A percentile compares a stretch with the other conserved stretches of the same genome.
Conservation (phyloP, 2,329 filamentous ascomycete species). For the Claviceps paspali region DNA sequence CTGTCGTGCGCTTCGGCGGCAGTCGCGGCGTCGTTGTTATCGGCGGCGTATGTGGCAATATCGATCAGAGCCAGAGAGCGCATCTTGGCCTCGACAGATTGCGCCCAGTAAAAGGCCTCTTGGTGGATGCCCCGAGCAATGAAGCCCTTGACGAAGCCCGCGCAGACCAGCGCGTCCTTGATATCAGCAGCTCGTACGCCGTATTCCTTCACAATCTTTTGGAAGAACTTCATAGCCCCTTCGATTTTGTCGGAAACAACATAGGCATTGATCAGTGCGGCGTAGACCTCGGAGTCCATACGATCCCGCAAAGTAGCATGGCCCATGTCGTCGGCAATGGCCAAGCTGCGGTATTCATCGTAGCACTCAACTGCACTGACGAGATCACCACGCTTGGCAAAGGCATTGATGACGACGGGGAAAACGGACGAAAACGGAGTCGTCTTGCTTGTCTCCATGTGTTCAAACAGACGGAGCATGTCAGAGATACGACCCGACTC, state of each 20-base stretch:
- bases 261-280: constrained; percentile 82
- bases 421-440: constrained; percentile 70
- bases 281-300: constrained; percentile 74
- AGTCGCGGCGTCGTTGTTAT: constrained; percentile 54
- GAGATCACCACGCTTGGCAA: constrained; percentile 66
- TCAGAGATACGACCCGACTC: constrained; percentile 65
- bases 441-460: constrained; percentile 70
- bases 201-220: constrained; percentile 55
- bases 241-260: constrained; percentile 65
- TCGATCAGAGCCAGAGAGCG: constrained; percentile 51
- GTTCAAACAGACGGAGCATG: constrained; percentile 80
- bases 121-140: constrained; percentile 54
- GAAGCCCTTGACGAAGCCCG: constrained; percentile 67
- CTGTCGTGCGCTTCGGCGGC: constrained; percentile 52
- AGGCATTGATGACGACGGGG: constrained; percentile 88
- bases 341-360: constrained; percentile 80
- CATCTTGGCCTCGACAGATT: constrained; percentile 42
- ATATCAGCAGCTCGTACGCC: constrained; percentile 44
- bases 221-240: constrained; percentile 72
- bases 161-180: constrained; percentile 54
- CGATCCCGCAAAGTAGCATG: constrained; percentile 52
- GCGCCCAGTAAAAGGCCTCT: constrained; percentile 61
- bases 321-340: constrained; percentile 71
- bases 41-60: constrained; percentile 66
- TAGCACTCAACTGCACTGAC: constrained; percentile 86